Base-by-base conservation (phyloP, 495 filamentous ascomycete species). In the Zalerion maritima region DNA sequence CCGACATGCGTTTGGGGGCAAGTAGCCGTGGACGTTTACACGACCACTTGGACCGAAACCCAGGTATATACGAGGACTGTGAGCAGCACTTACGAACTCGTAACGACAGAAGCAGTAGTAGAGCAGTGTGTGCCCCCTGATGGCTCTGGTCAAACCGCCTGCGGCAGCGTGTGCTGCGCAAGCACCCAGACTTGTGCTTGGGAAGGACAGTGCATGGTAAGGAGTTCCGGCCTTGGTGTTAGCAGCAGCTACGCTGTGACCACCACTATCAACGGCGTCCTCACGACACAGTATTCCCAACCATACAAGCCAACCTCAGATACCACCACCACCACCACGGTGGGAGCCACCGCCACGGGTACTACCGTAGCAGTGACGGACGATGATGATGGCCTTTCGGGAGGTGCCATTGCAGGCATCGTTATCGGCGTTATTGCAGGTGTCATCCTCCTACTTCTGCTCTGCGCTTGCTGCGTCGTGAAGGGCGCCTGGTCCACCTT, bases 351-450 rank as follows among this genome's bases (percentile, higher is more conserved):
- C 0, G 50, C 65, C 18, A 58, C 50, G 52, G 68, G 52, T 33
- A 57, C 44, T 49, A 54, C 26, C 7, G 43, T 38, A 21, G 52
- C 31, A 33, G 37, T 31, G 27, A 61, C 46, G 20, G 50, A 62
- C 34, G 58, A 64, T n/a, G n/a, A n/a, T n/a, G n/a, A n/a, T 28
- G 67, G 69, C 31, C 60, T 94, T 26, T 83, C 76, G 45, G 72
- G 69, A 28, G 85, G 85, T 34, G 85, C 84, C 14, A 93, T 94
- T 42, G 85, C 85, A n/a, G 85, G 85, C 24, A 94, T 94, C 40
- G 85, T 94, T 37, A 78, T 94, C 27, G 85, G 85, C 38, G 71
- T 75, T 4, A 68, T 94, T 39, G 71, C 68, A n/a, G 85, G 78
- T 42, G 62, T 84, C 14, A 48, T 75, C 27, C 50, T 92, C 2